Percentiles rank a stretch among this genome's conserved stretches.
These are phyloP conservation scores for Eutypa lata DNA, from an alignment of 2,329 filamentous ascomycete genomes.

Conservation along the genomic window DNA sequence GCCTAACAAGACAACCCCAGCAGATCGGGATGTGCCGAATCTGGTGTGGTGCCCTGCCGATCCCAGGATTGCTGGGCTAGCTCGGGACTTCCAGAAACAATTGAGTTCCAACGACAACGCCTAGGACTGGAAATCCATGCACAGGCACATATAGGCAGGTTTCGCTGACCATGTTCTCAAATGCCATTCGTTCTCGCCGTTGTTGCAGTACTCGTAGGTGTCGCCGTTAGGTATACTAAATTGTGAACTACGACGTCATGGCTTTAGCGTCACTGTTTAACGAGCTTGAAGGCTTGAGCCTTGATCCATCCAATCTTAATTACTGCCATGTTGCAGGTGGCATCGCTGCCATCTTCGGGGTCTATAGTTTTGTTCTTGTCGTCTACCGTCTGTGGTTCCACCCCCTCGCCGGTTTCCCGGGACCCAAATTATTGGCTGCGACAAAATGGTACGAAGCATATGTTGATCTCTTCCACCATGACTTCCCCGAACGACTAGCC, in stretches of 20 bases:
- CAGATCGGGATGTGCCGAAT: background rate
- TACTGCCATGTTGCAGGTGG: background rate
- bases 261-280: background rate
- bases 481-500: constrained; percentile 6
- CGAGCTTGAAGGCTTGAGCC: background rate
- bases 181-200: background rate
- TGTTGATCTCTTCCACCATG: constrained; percentile 8
- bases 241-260: background rate
- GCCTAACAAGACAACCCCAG: background rate
- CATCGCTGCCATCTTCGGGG: no score
- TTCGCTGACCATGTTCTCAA: no score
- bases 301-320: background rate
- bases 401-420: constrained; percentile 9
- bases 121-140: background rate
- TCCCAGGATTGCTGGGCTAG: background rate
- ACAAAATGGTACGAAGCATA: constrained; percentile 7
- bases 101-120: no score
- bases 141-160: background rate
- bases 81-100: constrained; percentile 1
- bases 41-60: background rate
- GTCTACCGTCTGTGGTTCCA: constrained; percentile 9
- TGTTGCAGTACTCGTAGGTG: background rate
- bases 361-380: background rate
- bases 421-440: constrained; percentile 7
- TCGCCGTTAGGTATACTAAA: background rate